A percentile compares a stretch with the other conserved stretches of the same genome.
Conservation (phyloP, 2,329 filamentous ascomycete genomes). For the Fusarium proliferatum region DNA sequence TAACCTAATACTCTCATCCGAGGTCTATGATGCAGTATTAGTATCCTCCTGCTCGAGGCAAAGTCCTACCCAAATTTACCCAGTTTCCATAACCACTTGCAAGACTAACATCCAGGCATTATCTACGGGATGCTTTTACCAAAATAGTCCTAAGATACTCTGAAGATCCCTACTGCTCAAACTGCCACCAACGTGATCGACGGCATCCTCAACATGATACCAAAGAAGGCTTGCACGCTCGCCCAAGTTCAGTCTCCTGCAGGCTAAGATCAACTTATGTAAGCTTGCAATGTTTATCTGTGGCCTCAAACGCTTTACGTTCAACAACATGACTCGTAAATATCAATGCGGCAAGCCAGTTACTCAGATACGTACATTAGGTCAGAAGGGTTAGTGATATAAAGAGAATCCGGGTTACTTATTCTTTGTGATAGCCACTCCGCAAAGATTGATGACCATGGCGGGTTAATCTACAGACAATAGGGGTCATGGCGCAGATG, state of each 20-base stretch:
- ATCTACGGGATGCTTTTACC: background rate
- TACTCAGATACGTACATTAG: background rate
- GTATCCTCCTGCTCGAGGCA: background rate
- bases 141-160: no score
- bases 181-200: background rate
- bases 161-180: no score
- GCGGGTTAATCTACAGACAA: background rate
- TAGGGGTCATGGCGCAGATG: background rate
- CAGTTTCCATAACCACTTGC: background rate
- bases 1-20: background rate
- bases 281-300: background rate
- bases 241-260: background rate
- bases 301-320: background rate
- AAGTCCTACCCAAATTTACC: background rate
- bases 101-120: background rate
- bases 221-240: background rate
- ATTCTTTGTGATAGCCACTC: background rate
- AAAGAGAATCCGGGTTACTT: background rate
- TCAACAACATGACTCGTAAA: background rate
- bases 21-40: background rate
- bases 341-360: background rate
- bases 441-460: background rate
- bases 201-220: background rate
- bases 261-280: background rate
- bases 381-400: background rate